Evolutionary conservation across 306 rosid species (phyloP), one percentile per base, ranked within the genome.

Genomic region (Spatholobus suberectus): DNA sequence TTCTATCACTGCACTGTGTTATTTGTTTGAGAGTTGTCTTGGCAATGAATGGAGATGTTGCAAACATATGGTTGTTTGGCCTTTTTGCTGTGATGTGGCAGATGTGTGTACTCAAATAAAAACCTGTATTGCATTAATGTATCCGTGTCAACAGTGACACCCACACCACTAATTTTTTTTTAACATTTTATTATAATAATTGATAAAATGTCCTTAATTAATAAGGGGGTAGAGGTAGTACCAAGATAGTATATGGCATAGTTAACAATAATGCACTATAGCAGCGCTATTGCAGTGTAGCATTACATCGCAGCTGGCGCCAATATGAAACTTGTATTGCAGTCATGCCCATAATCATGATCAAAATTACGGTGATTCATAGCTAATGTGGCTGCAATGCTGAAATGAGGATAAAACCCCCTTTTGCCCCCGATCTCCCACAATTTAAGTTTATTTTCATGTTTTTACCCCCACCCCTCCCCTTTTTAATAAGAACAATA

Each of bases 11-110:
- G 26, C 32, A 0, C 20, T 17, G n/a, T 40, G 3, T 67, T 32
- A 32, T 38, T 67, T 67, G 35, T 23, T 73, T 37, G n/a, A 65
- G 66, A 62, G 70, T 70, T 70, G 10, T 57, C 52, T 5, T 29
- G 61, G 20, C 12, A 61, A 70, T 82, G 58, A 57, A 68, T 78
- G 71, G 13, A 17, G 15, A 43, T 14, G 57, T 10, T 11, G 80
- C 73, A 61, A 49, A 46, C 23, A 12, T 11, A 52, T 73, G 38
- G 54, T 26, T 69, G 55, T 70, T 24, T 51, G 32, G 34, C 24
- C 67, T 15, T 74, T 82, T 34, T 69, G 41, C 69, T 35, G 52
- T 35, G 5, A 24, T 83, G 51, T 68, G 6, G 6, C 62, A 41
- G n/a, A n/a, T n/a, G n/a, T n/a, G 41, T 10, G 14, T 51, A 54